Percentiles rank a stretch among this genome's conserved stretches.
Conservation (phyloP, 495 filamentous ascomycete species). For the Emericellopsis terricola region DNA sequence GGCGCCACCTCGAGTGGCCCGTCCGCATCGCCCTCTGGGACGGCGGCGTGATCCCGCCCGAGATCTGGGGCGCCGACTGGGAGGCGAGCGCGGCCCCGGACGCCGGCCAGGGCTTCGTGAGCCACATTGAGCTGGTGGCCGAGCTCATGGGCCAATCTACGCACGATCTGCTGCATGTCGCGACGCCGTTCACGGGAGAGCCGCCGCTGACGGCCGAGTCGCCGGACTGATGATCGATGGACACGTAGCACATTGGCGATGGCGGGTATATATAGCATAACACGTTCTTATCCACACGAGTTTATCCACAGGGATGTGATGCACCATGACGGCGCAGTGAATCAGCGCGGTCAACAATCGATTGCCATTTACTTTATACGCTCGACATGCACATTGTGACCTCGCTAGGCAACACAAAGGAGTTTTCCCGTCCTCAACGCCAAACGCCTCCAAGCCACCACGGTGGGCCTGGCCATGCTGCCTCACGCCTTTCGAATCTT, state of each 20-base stretch:
- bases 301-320: no score
- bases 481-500: not conserved
- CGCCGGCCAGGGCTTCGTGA: slow-evolving; percentile 13
- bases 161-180: not conserved
- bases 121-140: slow-evolving; percentile 30
- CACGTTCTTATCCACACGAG: no score
- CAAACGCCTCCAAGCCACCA: slow-evolving; percentile 1
- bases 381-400: not conserved
- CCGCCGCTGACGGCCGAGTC: not conserved
- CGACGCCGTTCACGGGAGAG: not conserved
- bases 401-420: not conserved
- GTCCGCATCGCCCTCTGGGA: slow-evolving; percentile 30
- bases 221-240: not conserved
- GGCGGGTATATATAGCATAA: no score
- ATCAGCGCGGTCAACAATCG: slow-evolving; percentile 1
- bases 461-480: no score
- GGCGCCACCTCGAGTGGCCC: slow-evolving; percentile 37
- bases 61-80: slow-evolving; percentile 31
- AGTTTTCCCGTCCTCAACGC: slow-evolving; percentile 7
- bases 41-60: slow-evolving; percentile 23
- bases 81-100: slow-evolving; percentile 19
- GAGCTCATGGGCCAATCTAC: slow-evolving; percentile 17
- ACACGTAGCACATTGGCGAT: no score
- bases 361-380: no score
- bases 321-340: no score